Evolutionary conservation across 805 yeast genomes (phyloP).

Genomic region (Kockiozyma suomiensis): DNA sequence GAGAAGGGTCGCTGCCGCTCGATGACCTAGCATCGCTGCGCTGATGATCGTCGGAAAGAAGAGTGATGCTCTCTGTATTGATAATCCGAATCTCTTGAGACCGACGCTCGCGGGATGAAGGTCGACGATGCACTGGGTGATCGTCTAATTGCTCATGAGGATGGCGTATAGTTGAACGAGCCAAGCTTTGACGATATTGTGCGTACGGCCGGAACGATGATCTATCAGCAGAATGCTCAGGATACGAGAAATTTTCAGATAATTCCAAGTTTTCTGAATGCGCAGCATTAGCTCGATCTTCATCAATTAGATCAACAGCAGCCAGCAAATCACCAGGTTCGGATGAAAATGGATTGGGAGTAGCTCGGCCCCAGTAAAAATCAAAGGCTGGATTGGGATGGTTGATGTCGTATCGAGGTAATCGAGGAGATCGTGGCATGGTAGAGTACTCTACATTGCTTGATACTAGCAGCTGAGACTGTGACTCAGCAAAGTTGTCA

Average conservation of each 20-base stretch:
- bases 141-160: neutral
- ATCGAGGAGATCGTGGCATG: slow-evolving; percentile 12
- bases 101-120: neutral
- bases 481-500: slow-evolving; percentile 10
- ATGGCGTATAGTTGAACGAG: neutral
- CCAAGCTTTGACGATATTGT: neutral
- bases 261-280: neutral
- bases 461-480: neutral
- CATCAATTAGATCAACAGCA: neutral
- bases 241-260: neutral
- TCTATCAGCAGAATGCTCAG: neutral
- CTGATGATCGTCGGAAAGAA: neutral
- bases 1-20: neutral
- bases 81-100: slow-evolving; percentile 18
- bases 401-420: slow-evolving; percentile 3
- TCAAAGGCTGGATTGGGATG: neutral
- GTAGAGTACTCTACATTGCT: slow-evolving; percentile 10
- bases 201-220: slow-evolving; percentile 4
- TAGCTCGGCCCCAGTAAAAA: slow-evolving; percentile 4
- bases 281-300: neutral
- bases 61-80: slow-evolving; percentile 22
- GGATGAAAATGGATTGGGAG: neutral
- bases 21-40: neutral
- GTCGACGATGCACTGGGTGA: neutral
- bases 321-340: neutral